Percentiles rank a stretch among this genome's conserved stretches.
phyloP scores from a whole-genome alignment of 805 yeast genomes.

The Candida mattraensis region DNA sequence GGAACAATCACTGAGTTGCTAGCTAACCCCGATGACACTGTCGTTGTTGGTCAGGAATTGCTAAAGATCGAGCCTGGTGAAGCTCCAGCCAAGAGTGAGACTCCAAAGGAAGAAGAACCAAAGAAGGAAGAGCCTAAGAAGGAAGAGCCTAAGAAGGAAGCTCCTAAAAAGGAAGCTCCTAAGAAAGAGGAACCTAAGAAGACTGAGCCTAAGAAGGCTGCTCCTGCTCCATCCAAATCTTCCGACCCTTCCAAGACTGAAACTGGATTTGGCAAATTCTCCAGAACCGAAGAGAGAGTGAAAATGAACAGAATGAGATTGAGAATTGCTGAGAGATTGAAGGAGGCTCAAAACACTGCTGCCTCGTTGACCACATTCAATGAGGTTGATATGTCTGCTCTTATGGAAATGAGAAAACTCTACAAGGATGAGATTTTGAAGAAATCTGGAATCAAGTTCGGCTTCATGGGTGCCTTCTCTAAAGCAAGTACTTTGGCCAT shows the following conservation, averaged over 20 bases:
- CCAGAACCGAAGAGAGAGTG: constrained; percentile 86
- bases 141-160: constrained; percentile 31
- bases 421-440: constrained; percentile 96
- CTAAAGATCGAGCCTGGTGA: constrained; percentile 80
- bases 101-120: constrained; percentile 44
- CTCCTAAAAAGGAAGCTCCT: constrained; percentile 27
- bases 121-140: constrained; percentile 37
- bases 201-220: constrained; percentile 27
- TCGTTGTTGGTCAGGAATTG: constrained; percentile 92
- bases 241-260: constrained; percentile 30
- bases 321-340: constrained; percentile 97
- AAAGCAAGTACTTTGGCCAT: constrained; percentile 91
- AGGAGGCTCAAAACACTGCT: constrained; percentile 98
- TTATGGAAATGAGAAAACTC: constrained; percentile 91
- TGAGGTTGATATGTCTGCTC: constrained; percentile 93
- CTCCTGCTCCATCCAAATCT: constrained; percentile 15
- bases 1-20: constrained; percentile 87
- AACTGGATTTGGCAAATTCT: constrained; percentile 50
- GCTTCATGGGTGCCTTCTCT: constrained; percentile 98
- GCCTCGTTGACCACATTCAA: constrained; percentile 97
- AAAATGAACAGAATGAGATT: constrained; percentile 99
- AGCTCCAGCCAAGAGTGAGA: constrained; percentile 45
- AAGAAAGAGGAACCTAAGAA: constrained; percentile 33
- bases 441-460: constrained; percentile 90
- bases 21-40: constrained; percentile 87